Evolutionary conservation across 2,329 filamentous ascomycete species (phyloP).

Genomic region (Penicillium glabrum): DNA sequence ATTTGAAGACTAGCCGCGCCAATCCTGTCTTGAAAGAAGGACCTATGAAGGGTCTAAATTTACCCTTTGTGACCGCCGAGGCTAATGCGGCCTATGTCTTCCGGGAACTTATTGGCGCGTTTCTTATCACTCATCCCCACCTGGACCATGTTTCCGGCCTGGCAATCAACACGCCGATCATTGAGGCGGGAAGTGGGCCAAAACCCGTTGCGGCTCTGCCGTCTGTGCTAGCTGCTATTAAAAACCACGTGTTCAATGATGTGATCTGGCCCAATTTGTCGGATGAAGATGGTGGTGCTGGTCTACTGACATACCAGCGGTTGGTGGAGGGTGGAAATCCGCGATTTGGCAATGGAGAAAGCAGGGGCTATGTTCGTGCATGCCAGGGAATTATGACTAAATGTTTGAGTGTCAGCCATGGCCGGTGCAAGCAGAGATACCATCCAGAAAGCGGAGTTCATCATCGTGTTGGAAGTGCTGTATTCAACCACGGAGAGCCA

Average conservation of each 20-base stretch:
- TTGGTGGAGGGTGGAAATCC: slow-evolving; percentile 86
- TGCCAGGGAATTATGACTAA: slow-evolving; percentile 88
- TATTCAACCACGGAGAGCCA: slow-evolving; percentile 49
- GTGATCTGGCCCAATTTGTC: slow-evolving; percentile 97
- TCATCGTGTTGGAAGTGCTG: slow-evolving; percentile 55
- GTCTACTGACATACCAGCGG: slow-evolving; percentile 85
- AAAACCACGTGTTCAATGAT: slow-evolving; percentile 95
- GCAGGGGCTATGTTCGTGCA: slow-evolving; percentile 81
- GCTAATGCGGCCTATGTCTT: slow-evolving; percentile 83
- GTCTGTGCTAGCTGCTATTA: slow-evolving; percentile 87
- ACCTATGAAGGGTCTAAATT: slow-evolving; percentile 75
- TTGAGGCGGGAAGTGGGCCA: slow-evolving; percentile 71
- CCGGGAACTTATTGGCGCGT: slow-evolving; percentile 76
- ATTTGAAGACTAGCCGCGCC: slow-evolving; percentile 23
- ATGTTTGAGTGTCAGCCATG: slow-evolving; percentile 84
- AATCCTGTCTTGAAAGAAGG: slow-evolving; percentile 49
- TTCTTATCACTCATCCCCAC: slow-evolving; percentile 95
- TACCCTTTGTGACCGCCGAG: slow-evolving; percentile 65
- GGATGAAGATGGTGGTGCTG: slow-evolving; percentile 92
- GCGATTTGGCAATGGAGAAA: slow-evolving; percentile 75
- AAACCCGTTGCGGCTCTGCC: slow-evolving; percentile 86
- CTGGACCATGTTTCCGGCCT: slow-evolving; percentile 91
- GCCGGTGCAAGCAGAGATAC: slow-evolving; percentile 77
- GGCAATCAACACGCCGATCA: slow-evolving; percentile 86
- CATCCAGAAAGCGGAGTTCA: slow-evolving; percentile 50